Evolutionary conservation across 441 rosid species (phyloP), one percentile per base, ranked within the genome.

Genomic region (Cnidoscolus chayamansa): DNA sequence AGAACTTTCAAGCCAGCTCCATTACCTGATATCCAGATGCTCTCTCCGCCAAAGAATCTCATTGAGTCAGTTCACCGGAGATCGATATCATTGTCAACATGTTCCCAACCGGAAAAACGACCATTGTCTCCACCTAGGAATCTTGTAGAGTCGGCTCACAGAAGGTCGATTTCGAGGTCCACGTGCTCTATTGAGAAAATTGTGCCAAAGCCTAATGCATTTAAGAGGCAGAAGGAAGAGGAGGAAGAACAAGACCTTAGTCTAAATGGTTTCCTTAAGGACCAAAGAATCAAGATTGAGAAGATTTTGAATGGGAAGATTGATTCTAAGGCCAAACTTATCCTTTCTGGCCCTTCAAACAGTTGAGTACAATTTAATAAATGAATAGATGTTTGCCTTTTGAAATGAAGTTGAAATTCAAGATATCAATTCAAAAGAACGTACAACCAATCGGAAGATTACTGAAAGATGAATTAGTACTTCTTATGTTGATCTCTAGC

Each of bases 331-430:
- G 88, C 81, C 49, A 89, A 74, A 70, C 74, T 89, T 60, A 74
- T 89, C 72, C 87, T 89, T 67, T 85, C 93, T 19, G 85, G 81
- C 20, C 84, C 86, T 78, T 81, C 89, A 60, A 83, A 84, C 83
- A 85, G 93, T 89, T 81, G 32, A 74, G 89, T 69, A 15, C 2
- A 31, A 31, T 54, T 19, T 69, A 20, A 7, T 32, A 17, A 8
- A 72, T 17, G 17, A 31, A 31, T 31, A 25, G 25, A 25, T 25
- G 25, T 25, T 25, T 25, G 25, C 25, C 25, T 25, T 25, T 25
- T 25, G 25, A 25, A 25, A 25, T 25, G 25, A 25, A 25, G 25
- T 25, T 25, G 25, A 25, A 25, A 25, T 25, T 25, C 25, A 25
- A 25, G 25, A 25, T 25, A 25, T 25, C 25, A 25, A 25, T 25